Evolutionary conservation across 345 rosid genomes (phyloP).

Genomic region (Kernera saxatilis): DNA sequence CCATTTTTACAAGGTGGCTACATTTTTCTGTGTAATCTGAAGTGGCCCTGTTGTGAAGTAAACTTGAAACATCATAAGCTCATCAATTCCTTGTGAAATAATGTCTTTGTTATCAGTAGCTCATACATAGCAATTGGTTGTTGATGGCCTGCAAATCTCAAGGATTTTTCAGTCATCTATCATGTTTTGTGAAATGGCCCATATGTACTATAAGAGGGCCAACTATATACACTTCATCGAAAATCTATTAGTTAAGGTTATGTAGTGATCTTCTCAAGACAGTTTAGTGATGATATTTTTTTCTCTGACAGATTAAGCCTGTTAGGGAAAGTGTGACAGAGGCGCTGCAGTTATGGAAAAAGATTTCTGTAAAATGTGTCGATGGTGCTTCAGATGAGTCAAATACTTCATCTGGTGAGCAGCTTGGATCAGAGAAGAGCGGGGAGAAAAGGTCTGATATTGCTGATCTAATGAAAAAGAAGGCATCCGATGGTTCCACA

Average conservation of each 20-base stretch:
- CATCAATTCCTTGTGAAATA: background rate
- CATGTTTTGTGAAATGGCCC: background rate
- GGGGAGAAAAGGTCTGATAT: constrained; percentile 39
- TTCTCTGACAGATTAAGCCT: constrained; percentile 74
- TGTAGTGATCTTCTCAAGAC: background rate
- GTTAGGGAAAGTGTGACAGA: constrained; percentile 93
- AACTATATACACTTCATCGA: background rate
- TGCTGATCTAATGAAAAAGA: constrained; percentile 40
- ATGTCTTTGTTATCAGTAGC: background rate
- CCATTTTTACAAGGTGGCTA: background rate
- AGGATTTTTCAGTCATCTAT: background rate
- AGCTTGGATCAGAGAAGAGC: constrained; percentile 41
- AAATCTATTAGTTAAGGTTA: background rate
- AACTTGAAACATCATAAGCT: constrained; percentile 1
- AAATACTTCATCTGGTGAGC: constrained; percentile 56
- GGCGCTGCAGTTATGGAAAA: constrained; percentile 91
- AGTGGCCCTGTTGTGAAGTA: background rate
- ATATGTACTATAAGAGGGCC: background rate
- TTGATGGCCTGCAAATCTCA: constrained; percentile 4
- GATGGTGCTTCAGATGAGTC: constrained; percentile 75
- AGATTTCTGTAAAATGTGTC: constrained; percentile 63
- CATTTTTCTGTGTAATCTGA: background rate
- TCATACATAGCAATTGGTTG: background rate
- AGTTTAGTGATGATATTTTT: constrained; percentile 13
- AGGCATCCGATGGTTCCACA: constrained; percentile 45